Evolutionary conservation across 257 asterid species (phyloP), one percentile per base, ranked within the genome.

Genomic region (Gentiana dahurica): DNA sequence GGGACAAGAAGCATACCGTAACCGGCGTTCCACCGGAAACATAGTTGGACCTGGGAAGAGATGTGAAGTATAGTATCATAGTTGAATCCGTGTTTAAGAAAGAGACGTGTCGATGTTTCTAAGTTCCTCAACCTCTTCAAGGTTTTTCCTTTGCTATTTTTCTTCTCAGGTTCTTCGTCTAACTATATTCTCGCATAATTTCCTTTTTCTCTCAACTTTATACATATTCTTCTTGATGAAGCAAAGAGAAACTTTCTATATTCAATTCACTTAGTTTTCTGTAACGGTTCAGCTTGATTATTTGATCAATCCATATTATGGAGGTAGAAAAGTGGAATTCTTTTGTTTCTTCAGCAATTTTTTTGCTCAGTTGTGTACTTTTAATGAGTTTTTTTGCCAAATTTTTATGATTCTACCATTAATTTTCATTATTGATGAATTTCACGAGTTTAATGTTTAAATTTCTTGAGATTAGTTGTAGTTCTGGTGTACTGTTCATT

Each of bases 81-180:
- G 24, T 24, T 24, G 24, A 24, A 24, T 24, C 24, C 24, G 24
- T 24, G 24, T 24, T 24, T 24, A 24, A 24, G 24, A 24, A 24
- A 24, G 24, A 24, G 24, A 24, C 24, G 24, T 24, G 24, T 24
- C 24, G 24, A 24, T 24, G 24, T 24, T 24, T 24, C 24, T 24
- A 24, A 24, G 24, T 24, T 70, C 61, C 15, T 51, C 61, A 24
- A 24, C 24, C 44, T 57, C 72, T 58, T 58, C 69, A 60, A 75
- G 70, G 59, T 74, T 76, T 78, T 86, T 57, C 77, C 81, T n/a
- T 68, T 81, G 47, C 57, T 75, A 63, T 62, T 76, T 66, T 36
- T 69, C 55, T 67, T 81, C 6, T 65, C 96, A 80, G 96, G 94
- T 87, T 62, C 51, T 54, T 64, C 34, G 38, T 71, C 64, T 45